Evolutionary conservation across 2,329 filamentous ascomycete genomes (phyloP), one percentile per base, ranked within the genome.

Genomic region (Fonsecaea multimorphosa): DNA sequence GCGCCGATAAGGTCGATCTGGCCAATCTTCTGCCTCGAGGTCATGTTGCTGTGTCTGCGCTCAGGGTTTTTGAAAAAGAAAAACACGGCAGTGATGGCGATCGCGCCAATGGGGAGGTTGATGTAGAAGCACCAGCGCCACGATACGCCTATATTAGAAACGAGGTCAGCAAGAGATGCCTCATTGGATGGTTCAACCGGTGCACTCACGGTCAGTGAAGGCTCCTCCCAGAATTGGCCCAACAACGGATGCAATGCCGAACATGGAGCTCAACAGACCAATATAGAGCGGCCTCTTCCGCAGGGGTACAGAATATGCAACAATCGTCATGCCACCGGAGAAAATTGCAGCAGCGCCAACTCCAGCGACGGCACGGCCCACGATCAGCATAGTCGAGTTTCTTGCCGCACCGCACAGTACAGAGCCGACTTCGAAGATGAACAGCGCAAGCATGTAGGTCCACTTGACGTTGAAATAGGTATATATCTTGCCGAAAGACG

Each of bases 231-330:
- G 71, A 46, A 80, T 72, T 2, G 79, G 79, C 3, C 70, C 70
- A 31, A 77, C 73, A 49, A 81, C 75, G 5, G 76, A 76, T 0
- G 84, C 84, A 57, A 88, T 80, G 16, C 85, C 86, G 75, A 83
- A 87, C 78, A 86, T 85, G 57, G 79, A 83, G 11, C 83, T 83
- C 46, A 87, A 79, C 46, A 86, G 73, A 0, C 74, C 75, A 24
- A 76, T 74, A 24, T 72, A 74, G 1, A 76, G 68, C 1, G 72
- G 58, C 61, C 68, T 57, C 63, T 66, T 73, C 14, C 69, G 63
- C 19, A 75, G 36, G 3, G 71, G 70, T 12, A 72, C 72, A 11
- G 67, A 65, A 49, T 72, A 72, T 0, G 40, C 70, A 9, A 75
- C 66, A 53, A 74, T 73, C 14, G 65, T 73, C 70, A 73, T 73